Percentiles rank a stretch among this genome's conserved stretches.
phyloP scores from a whole-genome alignment of 2,329 filamentous ascomycete species.

The Paecilomyces niveus region DNA sequence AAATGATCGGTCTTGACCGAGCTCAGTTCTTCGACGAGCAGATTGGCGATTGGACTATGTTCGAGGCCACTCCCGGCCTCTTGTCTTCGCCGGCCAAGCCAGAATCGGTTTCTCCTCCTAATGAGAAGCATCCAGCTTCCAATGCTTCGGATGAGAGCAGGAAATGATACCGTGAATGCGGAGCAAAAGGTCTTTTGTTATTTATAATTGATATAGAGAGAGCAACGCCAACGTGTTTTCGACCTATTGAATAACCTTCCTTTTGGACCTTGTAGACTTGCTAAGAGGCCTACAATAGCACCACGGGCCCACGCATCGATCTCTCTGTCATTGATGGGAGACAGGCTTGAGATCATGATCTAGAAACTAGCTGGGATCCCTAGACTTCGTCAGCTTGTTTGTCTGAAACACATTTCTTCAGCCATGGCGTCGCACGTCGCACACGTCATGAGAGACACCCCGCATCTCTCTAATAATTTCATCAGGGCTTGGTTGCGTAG shows the following conservation, averaged over 20 bases:
- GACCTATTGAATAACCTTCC: too few species aligned
- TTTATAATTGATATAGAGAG: background rate
- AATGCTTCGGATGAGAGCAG: background rate
- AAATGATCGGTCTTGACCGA: slow-evolving; percentile 49
- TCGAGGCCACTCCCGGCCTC: slow-evolving; percentile 10
- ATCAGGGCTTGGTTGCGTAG: background rate
- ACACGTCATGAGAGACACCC: background rate
- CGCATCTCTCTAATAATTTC: background rate
- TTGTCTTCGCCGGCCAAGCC: background rate
- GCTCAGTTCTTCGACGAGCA: slow-evolving; percentile 53
- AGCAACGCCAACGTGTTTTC: background rate
- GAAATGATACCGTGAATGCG: background rate
- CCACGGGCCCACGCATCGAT: too few species aligned
- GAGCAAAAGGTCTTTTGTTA: background rate
- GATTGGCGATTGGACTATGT: slow-evolving; percentile 46
- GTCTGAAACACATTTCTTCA: background rate
- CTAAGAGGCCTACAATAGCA: too few species aligned
- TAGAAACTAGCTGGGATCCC: background rate
- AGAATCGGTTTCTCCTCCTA: background rate
- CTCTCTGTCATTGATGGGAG: background rate
- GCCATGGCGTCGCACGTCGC: background rate
- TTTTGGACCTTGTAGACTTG: too few species aligned
- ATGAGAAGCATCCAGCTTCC: slow-evolving; percentile 1
- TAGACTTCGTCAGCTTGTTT: background rate
- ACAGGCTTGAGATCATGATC: background rate